Evolutionary conservation across 768 basidiomycete genomes (phyloP), one percentile per base, ranked within the genome.

Genomic region (Boletus sp.): DNA sequence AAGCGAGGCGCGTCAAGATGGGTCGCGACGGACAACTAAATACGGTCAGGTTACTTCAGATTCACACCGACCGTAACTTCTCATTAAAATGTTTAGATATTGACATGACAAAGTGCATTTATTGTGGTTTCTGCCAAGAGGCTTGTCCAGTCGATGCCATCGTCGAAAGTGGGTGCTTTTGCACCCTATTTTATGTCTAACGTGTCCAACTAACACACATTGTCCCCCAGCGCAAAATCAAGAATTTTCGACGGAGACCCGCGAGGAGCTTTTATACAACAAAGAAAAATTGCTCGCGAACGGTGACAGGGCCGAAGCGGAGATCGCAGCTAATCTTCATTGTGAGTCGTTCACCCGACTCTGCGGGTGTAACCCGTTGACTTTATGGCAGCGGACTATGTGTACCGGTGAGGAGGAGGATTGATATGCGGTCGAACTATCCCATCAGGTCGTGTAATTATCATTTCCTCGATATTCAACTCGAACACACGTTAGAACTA

Each of bases 51-150:
- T 52, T 39, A 39, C 28, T 57, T 55, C 28, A 5, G 33, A 46
- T 40, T 56, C 41, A 15, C 29, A 32, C 36, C 11, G 9, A 33
- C 40, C 3, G 29, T n/a, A 30, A 9, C 1, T 24, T 32, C 33
- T 57, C 49, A 53, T 40, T 10, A 29, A 32, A 6, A 42, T 47
- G 50, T 51, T 30, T 62, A 95, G 93, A 98, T 76, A 94, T 98
- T 67, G 97, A 99, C 73, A 99, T 99, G 97, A 99, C 97, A 57
- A 98, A 95, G 81, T 98, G 97, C 77, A 99, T 99, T 68, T 99
- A 99, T 80, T 99, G 97, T 75, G 97, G 97, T 52, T 98, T 98
- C 81, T 98, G 97, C 74, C 96, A 98, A 75, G 97, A 98, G 77
- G 97, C 97, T 32, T 99, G 97, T 73, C 97, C 97, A 2, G 97